Conservation (phyloP, 495 filamentous ascomycete genomes). For the Podospora fimiseda region DNA sequence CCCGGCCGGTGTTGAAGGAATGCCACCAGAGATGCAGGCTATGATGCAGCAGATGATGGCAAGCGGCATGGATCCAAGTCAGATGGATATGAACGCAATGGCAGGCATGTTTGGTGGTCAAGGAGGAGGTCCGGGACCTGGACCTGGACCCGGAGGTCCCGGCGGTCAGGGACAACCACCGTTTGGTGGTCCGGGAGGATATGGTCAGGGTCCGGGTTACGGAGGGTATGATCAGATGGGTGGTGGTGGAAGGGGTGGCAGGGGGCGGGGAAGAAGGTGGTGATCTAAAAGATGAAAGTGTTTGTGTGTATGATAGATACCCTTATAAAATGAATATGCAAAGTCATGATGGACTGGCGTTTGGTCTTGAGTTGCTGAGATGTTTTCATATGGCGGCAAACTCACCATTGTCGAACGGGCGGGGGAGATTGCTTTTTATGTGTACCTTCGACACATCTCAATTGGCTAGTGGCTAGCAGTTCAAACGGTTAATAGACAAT, state of each 20-base stretch:
- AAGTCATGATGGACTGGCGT: too few species aligned
- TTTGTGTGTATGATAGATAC: not conserved
- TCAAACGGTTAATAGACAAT: too few species aligned
- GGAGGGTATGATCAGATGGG: not conserved
- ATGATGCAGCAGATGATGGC: constrained; percentile 81
- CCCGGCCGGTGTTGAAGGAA: constrained; percentile 49
- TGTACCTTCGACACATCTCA: too few species aligned
- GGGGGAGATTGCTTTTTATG: too few species aligned
- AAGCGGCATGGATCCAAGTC: constrained; percentile 70
- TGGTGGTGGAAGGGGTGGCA: not conserved
- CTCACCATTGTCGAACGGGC: too few species aligned
- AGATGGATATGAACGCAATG: constrained; percentile 51
- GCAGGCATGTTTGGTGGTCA: constrained; percentile 43
- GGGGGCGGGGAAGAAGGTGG: not conserved
- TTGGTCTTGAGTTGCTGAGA: too few species aligned
- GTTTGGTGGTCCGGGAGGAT: constrained; percentile 44
- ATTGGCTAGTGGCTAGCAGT: too few species aligned
- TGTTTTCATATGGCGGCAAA: too few species aligned
- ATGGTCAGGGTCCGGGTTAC: constrained; percentile 33
- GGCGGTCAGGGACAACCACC: constrained; percentile 37
- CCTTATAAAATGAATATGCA: not conserved
- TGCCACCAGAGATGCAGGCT: constrained; percentile 71
- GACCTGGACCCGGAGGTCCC: constrained; percentile 40
- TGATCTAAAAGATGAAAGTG: not conserved
- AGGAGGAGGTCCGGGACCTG: constrained; percentile 39